These are phyloP conservation scores for Protomyces gravidus DNA, from an alignment of 1,139 yeast species.

Conservation along the genomic window DNA sequence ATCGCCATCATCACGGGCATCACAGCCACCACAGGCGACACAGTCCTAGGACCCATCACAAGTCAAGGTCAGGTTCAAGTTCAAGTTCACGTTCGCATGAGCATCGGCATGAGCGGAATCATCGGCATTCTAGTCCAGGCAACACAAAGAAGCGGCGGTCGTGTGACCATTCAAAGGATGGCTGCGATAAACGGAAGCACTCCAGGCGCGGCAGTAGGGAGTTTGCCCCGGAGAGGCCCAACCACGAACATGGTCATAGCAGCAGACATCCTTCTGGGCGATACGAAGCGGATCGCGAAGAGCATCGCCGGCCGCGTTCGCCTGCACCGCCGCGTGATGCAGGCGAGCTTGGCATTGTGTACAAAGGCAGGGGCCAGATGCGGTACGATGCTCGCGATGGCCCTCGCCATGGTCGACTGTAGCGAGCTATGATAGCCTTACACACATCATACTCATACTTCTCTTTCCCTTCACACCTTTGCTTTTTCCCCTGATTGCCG, in stretches of 20 bases:
- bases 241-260: too few relatives aligned
- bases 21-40: not conserved
- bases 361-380: constrained; percentile 26
- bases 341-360: constrained; percentile 3
- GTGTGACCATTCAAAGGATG: not conserved
- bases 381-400: constrained; percentile 1
- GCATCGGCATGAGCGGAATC: not conserved
- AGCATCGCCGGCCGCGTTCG: not conserved
- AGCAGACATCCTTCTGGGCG: not conserved
- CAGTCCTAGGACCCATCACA: not conserved
- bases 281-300: not conserved
- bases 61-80: not conserved
- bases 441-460: too few relatives aligned
- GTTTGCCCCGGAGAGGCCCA: not conserved
- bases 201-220: not conserved
- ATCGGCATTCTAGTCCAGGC: not conserved
- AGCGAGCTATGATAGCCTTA: not conserved
- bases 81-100: not conserved
- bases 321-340: not conserved
- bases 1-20: not conserved
- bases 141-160: not conserved
- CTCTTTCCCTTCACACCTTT: too few relatives aligned
- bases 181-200: not conserved
- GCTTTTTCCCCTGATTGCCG: not conserved
- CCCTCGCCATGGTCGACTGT: constrained; percentile 12